Conservation (phyloP, 177 flowering plant species). For the Vitis hybrid region DNA sequence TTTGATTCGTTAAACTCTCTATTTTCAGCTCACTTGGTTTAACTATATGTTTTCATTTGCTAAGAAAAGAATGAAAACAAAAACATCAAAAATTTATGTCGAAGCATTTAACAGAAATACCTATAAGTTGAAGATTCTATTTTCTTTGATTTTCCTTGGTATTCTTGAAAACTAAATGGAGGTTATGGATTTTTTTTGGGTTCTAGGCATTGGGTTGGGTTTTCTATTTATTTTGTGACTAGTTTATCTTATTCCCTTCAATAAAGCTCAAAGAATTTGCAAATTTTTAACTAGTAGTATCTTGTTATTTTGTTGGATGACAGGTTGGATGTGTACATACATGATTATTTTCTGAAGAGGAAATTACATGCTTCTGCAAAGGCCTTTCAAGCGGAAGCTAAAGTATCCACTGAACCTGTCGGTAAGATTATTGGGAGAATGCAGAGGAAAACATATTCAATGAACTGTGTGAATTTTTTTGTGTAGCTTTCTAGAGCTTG, state of each 20-base stretch:
- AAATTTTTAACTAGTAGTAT: background rate
- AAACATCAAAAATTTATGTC: too few relatives aligned
- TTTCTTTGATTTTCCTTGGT: too few relatives aligned
- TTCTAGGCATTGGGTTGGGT: background rate
- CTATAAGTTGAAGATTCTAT: too few relatives aligned
- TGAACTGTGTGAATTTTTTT: background rate
- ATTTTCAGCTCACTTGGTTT: too few relatives aligned
- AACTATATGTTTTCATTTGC: too few relatives aligned
- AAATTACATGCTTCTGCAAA: constrained; percentile 77
- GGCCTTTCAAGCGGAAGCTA: constrained; percentile 88
- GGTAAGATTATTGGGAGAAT: constrained; percentile 44
- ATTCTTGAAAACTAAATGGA: too few relatives aligned
- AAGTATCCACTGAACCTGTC: constrained; percentile 85
- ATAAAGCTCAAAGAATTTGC: background rate
- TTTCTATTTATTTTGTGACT: background rate
- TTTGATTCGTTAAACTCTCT: too few relatives aligned
- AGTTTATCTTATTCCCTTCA: background rate
- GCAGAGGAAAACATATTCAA: background rate
- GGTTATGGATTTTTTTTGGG: too few relatives aligned
- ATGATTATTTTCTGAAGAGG: constrained; percentile 88
- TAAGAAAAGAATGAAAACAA: too few relatives aligned
- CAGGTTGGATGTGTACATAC: constrained; percentile 92
- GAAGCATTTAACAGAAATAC: too few relatives aligned
- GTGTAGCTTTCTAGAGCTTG: background rate
- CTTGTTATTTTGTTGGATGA: constrained; percentile 9